Evolutionary conservation across 1,139 yeast genomes (phyloP), one percentile per base, ranked within the genome.

Genomic region (Hansenula lynferdii): DNA sequence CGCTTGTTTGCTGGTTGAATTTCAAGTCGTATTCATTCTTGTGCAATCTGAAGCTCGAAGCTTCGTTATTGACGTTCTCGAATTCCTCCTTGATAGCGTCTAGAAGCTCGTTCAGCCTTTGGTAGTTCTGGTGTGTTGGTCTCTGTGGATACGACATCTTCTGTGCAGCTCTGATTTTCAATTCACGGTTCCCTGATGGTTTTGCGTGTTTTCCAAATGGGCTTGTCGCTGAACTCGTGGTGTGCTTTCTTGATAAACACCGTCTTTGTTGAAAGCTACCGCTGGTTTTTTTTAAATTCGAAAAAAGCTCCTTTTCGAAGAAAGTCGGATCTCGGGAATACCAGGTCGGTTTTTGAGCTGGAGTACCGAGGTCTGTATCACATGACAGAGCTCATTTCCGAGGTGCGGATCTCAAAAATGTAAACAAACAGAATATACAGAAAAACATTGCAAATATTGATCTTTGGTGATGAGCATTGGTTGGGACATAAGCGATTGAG

Each of bases 1-100:
- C 98, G 38, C 86, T 87, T 39, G 89, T 83, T 63, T 92, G 97
- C 64, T 89, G 96, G 59, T 79, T 82, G 59, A 87, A 81, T 61
- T 90, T 90, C 53, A 84, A 72, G 64, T 92, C 97, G 56, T 83
- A 86, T 59, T 90, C 97, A 61, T 89, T 96, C 67, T 89, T 92
- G 62, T 90, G 96, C 61, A 86, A 80, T 57, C 94, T 81, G 64
- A 82, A 87, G 48, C 79, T 77, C 36, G 89, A 77, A 9, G 96
- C 96, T 63, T 92, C 97, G 58, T 78, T 83, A 48, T 86, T 75
- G 37, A 94, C 85, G 49, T 77, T 78, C 53, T 87, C 94, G 54
- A 92, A 90, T 69, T 92, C 98, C 57, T 82, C 87, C 65, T 87
- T 85, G 60, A 92, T 81, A 30, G 95, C 96, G 41, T 92, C 97